A percentile compares a stretch with the other conserved stretches of the same genome.
phyloP scores from a whole-genome alignment of 257 asterid genomes.

The Solanum commersonii region DNA sequence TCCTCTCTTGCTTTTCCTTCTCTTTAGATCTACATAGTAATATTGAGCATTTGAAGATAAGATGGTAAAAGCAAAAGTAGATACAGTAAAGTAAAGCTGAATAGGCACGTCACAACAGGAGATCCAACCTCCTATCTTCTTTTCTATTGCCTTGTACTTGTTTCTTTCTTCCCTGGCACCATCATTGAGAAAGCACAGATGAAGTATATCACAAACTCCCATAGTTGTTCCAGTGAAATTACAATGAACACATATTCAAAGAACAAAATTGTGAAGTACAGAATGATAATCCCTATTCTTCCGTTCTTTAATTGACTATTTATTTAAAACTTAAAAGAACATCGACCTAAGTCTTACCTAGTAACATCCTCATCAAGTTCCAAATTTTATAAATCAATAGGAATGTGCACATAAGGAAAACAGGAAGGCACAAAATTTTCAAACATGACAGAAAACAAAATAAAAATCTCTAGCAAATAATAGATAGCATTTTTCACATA shows the following conservation, averaged over 20 bases:
- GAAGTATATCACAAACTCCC: not conserved
- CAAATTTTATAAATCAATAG: not conserved
- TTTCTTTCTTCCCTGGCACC: constrained; percentile 74
- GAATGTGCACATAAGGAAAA: not conserved
- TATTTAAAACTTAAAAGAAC: not conserved
- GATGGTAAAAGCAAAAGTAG: not conserved
- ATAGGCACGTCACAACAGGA: not conserved
- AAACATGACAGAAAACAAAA: not conserved
- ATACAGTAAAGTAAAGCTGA: not conserved
- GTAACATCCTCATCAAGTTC: not conserved
- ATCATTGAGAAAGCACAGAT: constrained; percentile 13
- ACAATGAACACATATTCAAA: not conserved
- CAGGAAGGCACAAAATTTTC: not conserved
- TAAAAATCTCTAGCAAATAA: not conserved
- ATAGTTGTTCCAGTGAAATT: not conserved
- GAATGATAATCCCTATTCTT: not conserved
- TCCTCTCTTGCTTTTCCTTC: no score
- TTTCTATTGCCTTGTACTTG: constrained; percentile 65
- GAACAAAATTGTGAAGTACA: not conserved
- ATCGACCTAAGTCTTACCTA: not conserved
- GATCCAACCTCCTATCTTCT: constrained; percentile 62
- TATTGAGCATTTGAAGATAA: not conserved
- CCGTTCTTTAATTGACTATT: not conserved
- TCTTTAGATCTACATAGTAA: constrained; percentile 54
- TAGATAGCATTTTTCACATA: not conserved